Base-by-base conservation (phyloP, 148 eudicot species). In the Nepenthes gracilis region DNA sequence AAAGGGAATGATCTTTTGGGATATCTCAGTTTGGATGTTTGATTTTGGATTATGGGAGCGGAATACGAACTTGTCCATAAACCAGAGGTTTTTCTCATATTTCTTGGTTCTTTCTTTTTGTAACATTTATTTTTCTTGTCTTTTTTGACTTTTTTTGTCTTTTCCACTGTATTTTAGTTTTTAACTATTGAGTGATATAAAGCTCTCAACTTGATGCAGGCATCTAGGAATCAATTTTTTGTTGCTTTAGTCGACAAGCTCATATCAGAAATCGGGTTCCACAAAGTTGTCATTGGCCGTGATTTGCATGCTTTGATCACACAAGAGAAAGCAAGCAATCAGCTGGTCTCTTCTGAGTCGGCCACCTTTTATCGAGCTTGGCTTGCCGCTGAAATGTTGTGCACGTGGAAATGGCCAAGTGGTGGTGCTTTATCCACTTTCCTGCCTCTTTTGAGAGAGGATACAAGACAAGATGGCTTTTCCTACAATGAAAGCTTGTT, bases 331-430 rank as follows among this genome's bases (percentile, higher is more conserved):
- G 65, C 62, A 74, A 59, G 35, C 33, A 47, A 32, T 47, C 71
- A 78, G 36, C 61, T 54, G 43, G 62, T 47, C 43, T 36, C 57
- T 56, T 60, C 72, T 71, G 78, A 64, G 57, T 68, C 73, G 68
- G 64, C 52, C 11, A n/a, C 53, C 54, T 69, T 67, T 65, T 69
- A 72, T 61, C 88, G 95, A 55, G 81, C 87, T 61, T 93, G 98
- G 98, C 89, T 93, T 66, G 96, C 85, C 64, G 90, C 85, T 69
- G 96, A 93, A 77, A 73, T 93, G 70, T 80, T 93, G 58, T 93
- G 98, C 73, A 70, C 95, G 54, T 88, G 96, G 98, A 80, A 84
- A 64, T 93, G 98, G 98, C 71, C 73, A 59, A 77, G 83, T 57
- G 98, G 98, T 50, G 73, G 85, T 76, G 90, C 78, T 69, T 60